These are phyloP conservation scores for Syzygium aromaticum DNA, from an alignment of 345 rosid species.

Conservation along the genomic window DNA sequence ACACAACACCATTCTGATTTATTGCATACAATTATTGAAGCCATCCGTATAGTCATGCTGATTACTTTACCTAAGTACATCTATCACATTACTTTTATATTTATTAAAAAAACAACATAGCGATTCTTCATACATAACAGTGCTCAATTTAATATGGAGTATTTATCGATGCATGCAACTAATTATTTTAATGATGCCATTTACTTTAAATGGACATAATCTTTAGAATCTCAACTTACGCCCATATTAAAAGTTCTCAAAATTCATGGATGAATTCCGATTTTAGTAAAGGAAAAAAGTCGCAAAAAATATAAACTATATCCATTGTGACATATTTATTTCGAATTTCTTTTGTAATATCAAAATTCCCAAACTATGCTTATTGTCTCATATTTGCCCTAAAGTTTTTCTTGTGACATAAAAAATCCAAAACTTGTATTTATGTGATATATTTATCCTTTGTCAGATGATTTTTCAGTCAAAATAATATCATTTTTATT, in stretches of 20 bases:
- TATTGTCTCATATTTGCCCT: too few relatives aligned
- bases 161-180: neutral
- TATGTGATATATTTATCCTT: too few relatives aligned
- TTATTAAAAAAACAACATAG: neutral
- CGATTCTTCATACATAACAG: neutral
- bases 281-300: too few relatives aligned
- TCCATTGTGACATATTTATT: too few relatives aligned
- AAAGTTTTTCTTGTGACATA: too few relatives aligned
- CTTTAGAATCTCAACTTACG: neutral
- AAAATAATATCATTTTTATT: too few relatives aligned
- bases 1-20: neutral
- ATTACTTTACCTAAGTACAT: neutral
- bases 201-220: neutral
- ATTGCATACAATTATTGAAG: neutral
- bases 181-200: neutral
- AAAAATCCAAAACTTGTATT: too few relatives aligned
- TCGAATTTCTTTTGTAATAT: too few relatives aligned
- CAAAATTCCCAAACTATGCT: too few relatives aligned
- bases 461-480: too few relatives aligned
- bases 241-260: neutral
- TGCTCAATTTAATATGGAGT: neutral
- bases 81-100: neutral
- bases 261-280: neutral
- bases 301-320: too few relatives aligned
- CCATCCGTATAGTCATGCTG: neutral